A percentile compares a stretch with the other conserved stretches of the same genome.
phyloP scores from a whole-genome alignment of 805 yeast species.

The Ogataea pilisensis region DNA sequence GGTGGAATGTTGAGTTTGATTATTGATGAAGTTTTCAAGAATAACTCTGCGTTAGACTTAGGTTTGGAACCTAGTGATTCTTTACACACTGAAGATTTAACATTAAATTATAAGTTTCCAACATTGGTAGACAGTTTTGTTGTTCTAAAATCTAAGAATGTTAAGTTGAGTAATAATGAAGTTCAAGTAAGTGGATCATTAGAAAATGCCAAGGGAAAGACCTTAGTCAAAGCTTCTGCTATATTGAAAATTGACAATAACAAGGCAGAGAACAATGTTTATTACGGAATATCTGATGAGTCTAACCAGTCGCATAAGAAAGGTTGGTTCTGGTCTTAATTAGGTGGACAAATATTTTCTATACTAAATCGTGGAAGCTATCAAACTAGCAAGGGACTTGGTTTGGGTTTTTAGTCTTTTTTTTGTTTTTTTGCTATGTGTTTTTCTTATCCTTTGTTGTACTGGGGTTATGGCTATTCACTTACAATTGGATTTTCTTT shows the following conservation, averaged over 20 bases:
- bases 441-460: too few species aligned
- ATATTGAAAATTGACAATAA: slow-evolving; percentile 26
- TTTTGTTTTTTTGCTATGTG: neutral
- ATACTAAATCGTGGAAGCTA: too few species aligned
- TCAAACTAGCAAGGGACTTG: too few species aligned
- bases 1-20: slow-evolving; percentile 86
- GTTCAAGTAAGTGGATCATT: slow-evolving; percentile 48
- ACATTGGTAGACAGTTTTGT: slow-evolving; percentile 76
- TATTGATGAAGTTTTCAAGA: slow-evolving; percentile 68
- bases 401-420: neutral
- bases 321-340: slow-evolving; percentile 19
- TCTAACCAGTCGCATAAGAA: neutral
- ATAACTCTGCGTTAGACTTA: slow-evolving; percentile 20
- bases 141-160: slow-evolving; percentile 51
- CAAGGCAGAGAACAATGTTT: slow-evolving; percentile 1
- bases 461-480: too few species aligned
- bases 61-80: slow-evolving; percentile 31
- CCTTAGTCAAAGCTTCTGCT: slow-evolving; percentile 56
- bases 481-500: too few species aligned
- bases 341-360: too few species aligned
- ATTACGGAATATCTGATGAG: slow-evolving; percentile 4
- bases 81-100: slow-evolving; percentile 44
- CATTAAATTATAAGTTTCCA: slow-evolving; percentile 61
- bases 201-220: slow-evolving; percentile 47
- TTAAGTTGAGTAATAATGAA: slow-evolving; percentile 27